These are phyloP conservation scores for Cercospora nicotianae DNA, from an alignment of 2,329 filamentous ascomycete species.

Conservation along the genomic window DNA sequence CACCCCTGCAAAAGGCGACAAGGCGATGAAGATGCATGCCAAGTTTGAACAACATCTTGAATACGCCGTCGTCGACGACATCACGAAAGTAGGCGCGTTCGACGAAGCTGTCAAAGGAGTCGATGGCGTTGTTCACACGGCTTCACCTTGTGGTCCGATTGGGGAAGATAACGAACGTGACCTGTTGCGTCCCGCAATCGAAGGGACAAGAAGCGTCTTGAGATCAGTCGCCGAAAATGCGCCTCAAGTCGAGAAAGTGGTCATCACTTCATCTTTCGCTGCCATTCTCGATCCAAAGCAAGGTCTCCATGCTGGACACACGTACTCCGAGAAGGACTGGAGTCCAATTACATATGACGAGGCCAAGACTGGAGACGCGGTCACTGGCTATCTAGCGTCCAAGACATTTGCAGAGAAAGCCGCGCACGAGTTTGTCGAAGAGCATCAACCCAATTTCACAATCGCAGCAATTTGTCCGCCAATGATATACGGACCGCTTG, in stretches of 20 bases:
- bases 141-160: background rate
- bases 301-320: background rate
- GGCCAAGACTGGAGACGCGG: background rate
- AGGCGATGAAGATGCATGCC: background rate
- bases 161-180: background rate
- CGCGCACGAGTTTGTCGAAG: conserved; percentile 11
- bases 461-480: conserved; percentile 3
- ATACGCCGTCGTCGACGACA: background rate
- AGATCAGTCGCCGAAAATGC: background rate
- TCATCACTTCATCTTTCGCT: background rate
- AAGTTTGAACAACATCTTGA: background rate
- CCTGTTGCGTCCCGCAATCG: background rate
- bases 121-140: background rate
- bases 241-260: background rate
- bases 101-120: background rate
- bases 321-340: background rate
- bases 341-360: background rate
- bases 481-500: background rate
- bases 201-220: background rate
- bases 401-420: conserved; percentile 16
- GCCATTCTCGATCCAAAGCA: background rate
- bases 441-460: conserved; percentile 4
- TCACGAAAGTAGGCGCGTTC: background rate
- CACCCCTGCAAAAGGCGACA: background rate
- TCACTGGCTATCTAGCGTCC: background rate